phyloP scores from a whole-genome alignment of 192 early-diverging fungal species.

The Gryganskiella cystojenkinii region DNA sequence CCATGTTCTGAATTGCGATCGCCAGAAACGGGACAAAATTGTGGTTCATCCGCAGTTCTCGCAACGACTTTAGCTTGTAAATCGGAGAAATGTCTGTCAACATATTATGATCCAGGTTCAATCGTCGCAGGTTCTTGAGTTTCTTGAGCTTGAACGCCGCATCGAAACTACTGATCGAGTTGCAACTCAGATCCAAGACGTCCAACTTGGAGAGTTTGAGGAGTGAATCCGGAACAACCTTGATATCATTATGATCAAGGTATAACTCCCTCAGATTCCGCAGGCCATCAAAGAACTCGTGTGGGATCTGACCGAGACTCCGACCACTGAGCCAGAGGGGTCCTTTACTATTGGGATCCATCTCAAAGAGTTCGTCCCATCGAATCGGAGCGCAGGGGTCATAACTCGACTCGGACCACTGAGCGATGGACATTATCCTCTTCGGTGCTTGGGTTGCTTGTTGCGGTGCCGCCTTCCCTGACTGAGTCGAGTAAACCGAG shows the following conservation, averaged over 20 bases:
- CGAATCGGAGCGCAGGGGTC: slow-evolving; percentile 45
- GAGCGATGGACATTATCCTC: slow-evolving; percentile 12
- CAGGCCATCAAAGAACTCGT: slow-evolving; percentile 56
- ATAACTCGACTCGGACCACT: slow-evolving; percentile 49
- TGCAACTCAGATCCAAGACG: slow-evolving; percentile 55
- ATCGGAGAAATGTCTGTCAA: slow-evolving; percentile 53
- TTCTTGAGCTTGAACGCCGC: slow-evolving; percentile 55
- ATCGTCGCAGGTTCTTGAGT: slow-evolving; percentile 47
- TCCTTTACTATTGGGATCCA: slow-evolving; percentile 53
- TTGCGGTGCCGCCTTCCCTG: slow-evolving; percentile 8
- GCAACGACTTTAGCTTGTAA: slow-evolving; percentile 52
- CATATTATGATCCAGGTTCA: slow-evolving; percentile 58
- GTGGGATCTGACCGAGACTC: slow-evolving; percentile 49
- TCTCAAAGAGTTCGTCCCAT: slow-evolving; percentile 52
- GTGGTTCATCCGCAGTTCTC: slow-evolving; percentile 53
- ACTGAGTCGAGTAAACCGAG: slow-evolving; percentile 13
- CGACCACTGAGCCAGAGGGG: slow-evolving; percentile 45
- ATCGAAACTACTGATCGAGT: slow-evolving; percentile 57
- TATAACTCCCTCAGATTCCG: slow-evolving; percentile 55
- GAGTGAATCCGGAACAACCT: slow-evolving; percentile 57
- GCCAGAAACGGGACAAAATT: slow-evolving; percentile 52
- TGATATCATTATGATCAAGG: slow-evolving; percentile 56
- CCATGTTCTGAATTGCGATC: slow-evolving; percentile 43
- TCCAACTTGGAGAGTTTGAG: slow-evolving; percentile 56
- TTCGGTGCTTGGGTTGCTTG: background rate